Conservation (phyloP, 192 early-diverging fungal species). For the Chytriomyces sp. region DNA sequence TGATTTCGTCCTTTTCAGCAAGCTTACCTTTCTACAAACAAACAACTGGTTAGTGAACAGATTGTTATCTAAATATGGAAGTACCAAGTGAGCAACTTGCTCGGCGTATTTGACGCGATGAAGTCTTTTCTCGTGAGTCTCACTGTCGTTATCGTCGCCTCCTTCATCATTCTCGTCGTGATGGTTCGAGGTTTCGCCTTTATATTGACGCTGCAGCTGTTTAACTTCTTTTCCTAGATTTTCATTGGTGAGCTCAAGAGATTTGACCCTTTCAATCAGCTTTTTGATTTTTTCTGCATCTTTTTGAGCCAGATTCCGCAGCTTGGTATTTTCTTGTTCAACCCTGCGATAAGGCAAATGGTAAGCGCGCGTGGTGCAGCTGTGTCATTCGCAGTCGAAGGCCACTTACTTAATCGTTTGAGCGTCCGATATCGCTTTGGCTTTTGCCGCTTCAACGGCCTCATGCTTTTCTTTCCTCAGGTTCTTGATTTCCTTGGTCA, state of each 20-base stretch:
- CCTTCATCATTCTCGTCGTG: neutral
- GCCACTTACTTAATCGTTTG: slow-evolving; percentile 20
- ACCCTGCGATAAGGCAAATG: slow-evolving; percentile 28
- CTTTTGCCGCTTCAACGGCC: slow-evolving; percentile 18
- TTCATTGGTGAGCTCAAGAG: slow-evolving; percentile 34
- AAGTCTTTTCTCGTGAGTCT: neutral
- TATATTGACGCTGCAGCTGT: slow-evolving; percentile 10
- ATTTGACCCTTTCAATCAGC: slow-evolving; percentile 3
- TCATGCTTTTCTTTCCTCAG: slow-evolving; percentile 38
- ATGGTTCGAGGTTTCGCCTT: neutral
- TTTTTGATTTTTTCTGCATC: slow-evolving; percentile 33
- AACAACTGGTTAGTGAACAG: neutral
- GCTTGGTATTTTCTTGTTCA: slow-evolving; percentile 44
- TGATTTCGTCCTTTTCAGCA: slow-evolving; percentile 35
- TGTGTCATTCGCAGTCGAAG: neutral
- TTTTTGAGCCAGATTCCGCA: slow-evolving; percentile 31
- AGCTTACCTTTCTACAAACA: slow-evolving; percentile 8
- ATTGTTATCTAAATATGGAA: neutral
- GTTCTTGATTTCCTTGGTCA: slow-evolving; percentile 38
- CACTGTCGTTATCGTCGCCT: neutral
- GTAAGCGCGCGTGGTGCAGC: neutral
- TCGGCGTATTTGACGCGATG: neutral
- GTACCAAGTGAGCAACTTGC: slow-evolving; percentile 14
- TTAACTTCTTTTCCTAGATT: slow-evolving; percentile 27
- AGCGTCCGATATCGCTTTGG: neutral